Conservation (phyloP, 2,329 filamentous ascomycete species). For the Microcera coccophila region DNA sequence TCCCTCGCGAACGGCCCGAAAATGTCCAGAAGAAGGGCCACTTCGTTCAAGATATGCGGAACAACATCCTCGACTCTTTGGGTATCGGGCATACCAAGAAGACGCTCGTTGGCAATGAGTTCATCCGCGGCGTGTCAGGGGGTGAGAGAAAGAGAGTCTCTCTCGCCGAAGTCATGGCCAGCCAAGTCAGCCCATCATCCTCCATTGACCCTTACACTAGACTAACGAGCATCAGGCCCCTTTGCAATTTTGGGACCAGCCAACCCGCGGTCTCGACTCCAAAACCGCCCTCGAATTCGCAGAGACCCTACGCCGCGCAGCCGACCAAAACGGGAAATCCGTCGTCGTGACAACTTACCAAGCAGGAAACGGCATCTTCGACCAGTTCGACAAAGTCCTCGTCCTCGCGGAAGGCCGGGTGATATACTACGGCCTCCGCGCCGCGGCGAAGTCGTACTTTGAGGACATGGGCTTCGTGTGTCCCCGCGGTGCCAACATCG, state of each 20-base stretch:
- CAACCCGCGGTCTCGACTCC: slow-evolving; percentile 64
- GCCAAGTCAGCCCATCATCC: slow-evolving; percentile 27
- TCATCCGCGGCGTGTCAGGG: slow-evolving; percentile 56
- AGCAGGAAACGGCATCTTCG: slow-evolving; percentile 59
- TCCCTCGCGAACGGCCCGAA: slow-evolving; percentile 53
- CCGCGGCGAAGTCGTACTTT: slow-evolving; percentile 63
- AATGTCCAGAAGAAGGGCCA: slow-evolving; percentile 23
- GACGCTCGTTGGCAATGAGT: slow-evolving; percentile 61
- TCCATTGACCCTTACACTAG: neutral
- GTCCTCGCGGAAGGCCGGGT: slow-evolving; percentile 64
- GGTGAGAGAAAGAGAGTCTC: slow-evolving; percentile 67
- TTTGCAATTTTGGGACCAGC: slow-evolving; percentile 67
- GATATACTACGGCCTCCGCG: slow-evolving; percentile 61
- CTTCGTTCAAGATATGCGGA: slow-evolving; percentile 30
- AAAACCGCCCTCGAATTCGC: slow-evolving; percentile 68
- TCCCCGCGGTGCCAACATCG: slow-evolving; percentile 51
- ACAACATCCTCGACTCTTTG: slow-evolving; percentile 49
- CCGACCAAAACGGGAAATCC: slow-evolving; percentile 61
- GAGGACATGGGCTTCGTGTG: slow-evolving; percentile 60
- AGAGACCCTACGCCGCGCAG: slow-evolving; percentile 56
- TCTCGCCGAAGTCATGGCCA: slow-evolving; percentile 60
- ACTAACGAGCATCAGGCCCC: slow-evolving; percentile 29
- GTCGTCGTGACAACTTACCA: slow-evolving; percentile 66
- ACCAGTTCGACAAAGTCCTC: slow-evolving; percentile 67
- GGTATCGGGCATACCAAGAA: slow-evolving; percentile 61